Percentiles rank a stretch among this genome's conserved stretches.
Conservation (phyloP, 2,329 filamentous ascomycete species). For the Exophiala sp. region DNA sequence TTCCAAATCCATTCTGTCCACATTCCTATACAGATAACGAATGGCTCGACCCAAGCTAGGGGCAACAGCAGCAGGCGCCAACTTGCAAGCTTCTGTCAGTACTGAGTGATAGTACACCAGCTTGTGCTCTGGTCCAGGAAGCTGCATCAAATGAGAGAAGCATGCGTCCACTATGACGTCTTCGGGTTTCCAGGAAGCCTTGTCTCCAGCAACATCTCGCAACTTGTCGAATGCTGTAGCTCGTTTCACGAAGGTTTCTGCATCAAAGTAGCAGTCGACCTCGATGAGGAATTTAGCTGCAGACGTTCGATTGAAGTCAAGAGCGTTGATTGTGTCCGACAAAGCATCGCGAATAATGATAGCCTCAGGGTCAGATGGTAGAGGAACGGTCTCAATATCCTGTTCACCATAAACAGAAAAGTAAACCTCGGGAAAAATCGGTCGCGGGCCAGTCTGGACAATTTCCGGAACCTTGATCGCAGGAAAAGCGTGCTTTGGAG, state of each 20-base stretch:
- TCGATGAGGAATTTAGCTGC: slow-evolving; percentile 89
- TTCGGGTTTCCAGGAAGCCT: slow-evolving; percentile 91
- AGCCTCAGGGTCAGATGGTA: slow-evolving; percentile 69
- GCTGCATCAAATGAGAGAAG: slow-evolving; percentile 88
- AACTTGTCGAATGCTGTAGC: slow-evolving; percentile 90
- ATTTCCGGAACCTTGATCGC: slow-evolving; percentile 70
- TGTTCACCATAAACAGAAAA: slow-evolving; percentile 88
- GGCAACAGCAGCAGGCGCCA: slow-evolving; percentile 92
- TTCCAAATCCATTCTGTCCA: slow-evolving; percentile 81
- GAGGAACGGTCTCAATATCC: slow-evolving; percentile 83
- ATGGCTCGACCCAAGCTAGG: slow-evolving; percentile 92
- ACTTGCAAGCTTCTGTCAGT: slow-evolving; percentile 91
- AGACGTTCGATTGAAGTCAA: slow-evolving; percentile 87
- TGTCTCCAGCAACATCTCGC: slow-evolving; percentile 59
- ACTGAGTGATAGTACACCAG: slow-evolving; percentile 95
- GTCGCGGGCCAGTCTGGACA: slow-evolving; percentile 68
- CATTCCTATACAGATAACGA: slow-evolving; percentile 79
- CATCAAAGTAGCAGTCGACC: slow-evolving; percentile 88
- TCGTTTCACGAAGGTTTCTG: slow-evolving; percentile 86
- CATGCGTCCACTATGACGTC: slow-evolving; percentile 96
- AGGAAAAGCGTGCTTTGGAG: slow-evolving; percentile 73
- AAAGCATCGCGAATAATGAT: slow-evolving; percentile 81
- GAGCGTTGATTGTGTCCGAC: slow-evolving; percentile 86
- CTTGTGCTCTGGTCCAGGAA: slow-evolving; percentile 86
- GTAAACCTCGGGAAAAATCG: slow-evolving; percentile 88